Conservation (phyloP, 2,329 filamentous ascomycete species). For the Cladosporium colombiae region DNA sequence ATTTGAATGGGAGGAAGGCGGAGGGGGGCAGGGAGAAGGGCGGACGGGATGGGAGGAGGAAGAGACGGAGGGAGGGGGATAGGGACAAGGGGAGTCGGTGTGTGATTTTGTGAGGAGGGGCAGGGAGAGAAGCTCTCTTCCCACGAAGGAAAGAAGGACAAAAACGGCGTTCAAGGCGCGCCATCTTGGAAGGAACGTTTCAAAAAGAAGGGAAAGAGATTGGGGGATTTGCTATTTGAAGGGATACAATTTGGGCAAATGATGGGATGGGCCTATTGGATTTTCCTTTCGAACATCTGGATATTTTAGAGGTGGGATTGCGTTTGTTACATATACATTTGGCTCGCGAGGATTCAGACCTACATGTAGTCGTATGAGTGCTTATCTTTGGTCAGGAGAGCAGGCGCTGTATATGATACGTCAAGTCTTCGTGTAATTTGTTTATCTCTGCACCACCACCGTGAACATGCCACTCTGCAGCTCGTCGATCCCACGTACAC, state of each 20-base stretch:
- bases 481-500: background rate
- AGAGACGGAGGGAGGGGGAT: slow-evolving; percentile 8
- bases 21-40: slow-evolving; percentile 2
- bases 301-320: background rate
- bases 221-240: background rate
- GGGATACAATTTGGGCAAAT: background rate
- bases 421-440: background rate
- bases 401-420: background rate
- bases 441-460: no score
- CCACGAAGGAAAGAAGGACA: background rate
- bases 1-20: slow-evolving; percentile 21
- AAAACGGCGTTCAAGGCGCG: background rate
- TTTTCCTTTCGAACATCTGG: background rate
- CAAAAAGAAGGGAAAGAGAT: background rate
- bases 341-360: background rate
- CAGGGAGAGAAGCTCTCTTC: background rate
- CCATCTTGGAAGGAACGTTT: background rate
- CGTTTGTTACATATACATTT: background rate
- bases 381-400: background rate
- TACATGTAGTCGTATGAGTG: background rate
- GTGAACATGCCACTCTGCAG: background rate
- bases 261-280: background rate
- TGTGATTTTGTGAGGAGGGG: slow-evolving; percentile 24
- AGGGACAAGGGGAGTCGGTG: slow-evolving; percentile 22
- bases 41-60: slow-evolving; percentile 5